Evolutionary conservation across 495 filamentous ascomycete genomes (phyloP).

Genomic region (Xylaria longipes): DNA sequence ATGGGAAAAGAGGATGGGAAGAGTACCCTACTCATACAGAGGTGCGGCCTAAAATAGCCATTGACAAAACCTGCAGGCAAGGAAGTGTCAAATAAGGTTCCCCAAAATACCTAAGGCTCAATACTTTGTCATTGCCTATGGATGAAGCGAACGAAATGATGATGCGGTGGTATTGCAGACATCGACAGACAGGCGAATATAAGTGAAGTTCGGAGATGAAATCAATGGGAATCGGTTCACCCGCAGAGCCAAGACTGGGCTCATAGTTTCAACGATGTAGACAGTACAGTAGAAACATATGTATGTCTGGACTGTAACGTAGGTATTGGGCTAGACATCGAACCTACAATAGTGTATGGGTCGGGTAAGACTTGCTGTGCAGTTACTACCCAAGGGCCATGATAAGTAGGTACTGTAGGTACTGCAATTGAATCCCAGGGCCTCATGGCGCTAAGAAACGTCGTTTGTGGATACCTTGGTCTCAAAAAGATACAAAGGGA

Average conservation of each 20-base stretch:
- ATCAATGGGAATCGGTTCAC: not conserved
- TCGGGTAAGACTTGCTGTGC: not conserved
- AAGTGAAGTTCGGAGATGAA: not conserved
- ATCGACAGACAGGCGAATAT: not conserved
- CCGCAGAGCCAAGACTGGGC: not conserved
- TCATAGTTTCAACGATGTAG: not conserved
- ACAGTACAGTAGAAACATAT: not conserved
- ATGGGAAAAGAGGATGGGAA: not conserved
- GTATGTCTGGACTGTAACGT: not conserved
- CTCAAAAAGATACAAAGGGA: not conserved
- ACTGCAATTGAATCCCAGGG: not conserved
- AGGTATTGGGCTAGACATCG: not conserved
- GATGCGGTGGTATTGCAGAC: not conserved
- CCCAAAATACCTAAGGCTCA: not conserved
- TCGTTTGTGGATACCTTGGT: not conserved
- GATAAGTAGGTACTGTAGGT: no score
- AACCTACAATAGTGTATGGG: not conserved
- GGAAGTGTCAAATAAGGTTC: not conserved
- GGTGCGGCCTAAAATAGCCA: not conserved
- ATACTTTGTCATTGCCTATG: not conserved
- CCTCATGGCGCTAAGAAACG: not conserved
- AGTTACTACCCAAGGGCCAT: not conserved
- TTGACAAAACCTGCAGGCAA: not conserved
- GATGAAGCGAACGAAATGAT: no score
- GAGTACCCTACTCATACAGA: not conserved